Evolutionary conservation across 257 asterid species (phyloP).

Genomic region (Fraxinus anomala): DNA sequence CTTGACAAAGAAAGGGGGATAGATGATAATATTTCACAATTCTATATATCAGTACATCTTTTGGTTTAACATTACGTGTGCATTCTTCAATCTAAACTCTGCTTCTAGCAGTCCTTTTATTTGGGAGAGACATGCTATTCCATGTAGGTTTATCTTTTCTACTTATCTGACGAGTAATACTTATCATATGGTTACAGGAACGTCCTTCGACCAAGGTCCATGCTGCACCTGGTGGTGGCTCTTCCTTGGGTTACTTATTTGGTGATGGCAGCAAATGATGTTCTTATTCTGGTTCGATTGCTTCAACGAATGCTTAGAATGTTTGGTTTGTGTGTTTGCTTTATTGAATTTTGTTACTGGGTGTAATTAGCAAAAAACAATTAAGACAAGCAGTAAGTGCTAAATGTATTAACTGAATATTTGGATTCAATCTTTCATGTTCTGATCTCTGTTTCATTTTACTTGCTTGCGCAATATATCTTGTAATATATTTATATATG

Average conservation of each 20-base stretch:
- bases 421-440: background rate
- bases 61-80: background rate
- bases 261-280: slow-evolving; percentile 59
- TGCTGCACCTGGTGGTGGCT: slow-evolving; percentile 89
- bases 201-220: slow-evolving; percentile 88
- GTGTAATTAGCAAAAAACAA: background rate
- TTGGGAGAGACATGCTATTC: background rate
- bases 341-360: background rate
- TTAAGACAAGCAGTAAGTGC: background rate
- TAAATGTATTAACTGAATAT: background rate
- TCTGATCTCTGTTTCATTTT: background rate
- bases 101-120: background rate
- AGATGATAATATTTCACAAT: background rate
- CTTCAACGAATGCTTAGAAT: background rate
- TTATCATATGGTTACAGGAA: slow-evolving; percentile 43
- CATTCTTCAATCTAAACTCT: background rate
- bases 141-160: slow-evolving; percentile 20
- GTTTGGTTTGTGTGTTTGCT: background rate
- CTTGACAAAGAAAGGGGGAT: background rate
- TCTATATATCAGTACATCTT: background rate
- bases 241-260: slow-evolving; percentile 68
- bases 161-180: slow-evolving; percentile 12
- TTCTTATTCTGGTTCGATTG: background rate
- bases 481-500: too few species aligned
- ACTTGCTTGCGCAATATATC: background rate